Base-by-base conservation (phyloP, 257 asterid genomes). In the Ballota nigra region DNA sequence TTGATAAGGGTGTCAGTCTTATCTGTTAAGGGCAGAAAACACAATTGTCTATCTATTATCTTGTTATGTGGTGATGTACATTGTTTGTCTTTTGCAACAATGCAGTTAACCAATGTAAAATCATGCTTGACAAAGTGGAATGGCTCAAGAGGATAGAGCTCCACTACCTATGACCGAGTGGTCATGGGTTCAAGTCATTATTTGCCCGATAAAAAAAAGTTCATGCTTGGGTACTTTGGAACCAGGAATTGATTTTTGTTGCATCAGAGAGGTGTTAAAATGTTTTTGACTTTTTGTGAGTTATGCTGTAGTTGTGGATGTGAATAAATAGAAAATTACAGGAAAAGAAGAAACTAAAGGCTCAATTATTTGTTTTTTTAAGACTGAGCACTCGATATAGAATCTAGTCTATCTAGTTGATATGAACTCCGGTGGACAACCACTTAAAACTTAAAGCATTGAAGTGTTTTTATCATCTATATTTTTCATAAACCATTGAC, bases 211-310 rank as follows among this genome's bases (percentile, higher is more conserved):
- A n/a, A n/a, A n/a, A n/a, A n/a, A n/a, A n/a, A n/a, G n/a, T n/a
- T 49, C 70, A 68, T 69, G 71, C 63, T 31, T 36, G n/a, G 13
- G 62, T 33, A n/a, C 33, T 13, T 68, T 60, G 69, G 63, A n/a
- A 49, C 59, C 26, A 66, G 20, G 22, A 51, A 26, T 60, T 62
- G 43, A 24, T 51, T 41, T 33, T 66, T 6, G 34, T 49, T 47
- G 16, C 70, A 16, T 49, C 65, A 22, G 51, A 71, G 23, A 58
- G 51, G 34, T 15, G 45, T 57, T 19, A 10, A 41, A 52, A 26
- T n/a, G n/a, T n/a, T n/a, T n/a, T n/a, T n/a, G n/a, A n/a, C 2
- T 59, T 28, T 63, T 12, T 40, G 33, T 33, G 45, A 43, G 26
- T 66, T 34, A 43, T 66, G 15, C 4, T 69, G 56, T 33, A 15